Conservation (phyloP, 2,329 filamentous ascomycete species). For the Colletotrichum trifolii region DNA sequence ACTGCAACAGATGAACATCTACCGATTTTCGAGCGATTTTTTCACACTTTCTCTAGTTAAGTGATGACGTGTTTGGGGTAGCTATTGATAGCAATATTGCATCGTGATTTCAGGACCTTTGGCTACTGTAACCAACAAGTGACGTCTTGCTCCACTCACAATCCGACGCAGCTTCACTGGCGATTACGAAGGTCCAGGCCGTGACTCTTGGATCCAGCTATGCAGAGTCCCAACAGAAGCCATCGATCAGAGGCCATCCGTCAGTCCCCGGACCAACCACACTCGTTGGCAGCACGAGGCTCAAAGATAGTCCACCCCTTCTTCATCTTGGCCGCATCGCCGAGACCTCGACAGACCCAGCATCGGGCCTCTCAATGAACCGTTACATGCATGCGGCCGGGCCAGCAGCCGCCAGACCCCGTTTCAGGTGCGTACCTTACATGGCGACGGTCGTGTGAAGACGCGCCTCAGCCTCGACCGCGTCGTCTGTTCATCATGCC, state of each 20-base stretch:
- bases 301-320: constrained; percentile 7
- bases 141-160: constrained; percentile 10
- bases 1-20: constrained; percentile 41
- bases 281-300: constrained; percentile 6
- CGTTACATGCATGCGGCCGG: constrained; percentile 25
- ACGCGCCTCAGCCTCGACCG: constrained; percentile 34
- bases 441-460: constrained; percentile 28
- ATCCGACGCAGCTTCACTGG: constrained; percentile 3
- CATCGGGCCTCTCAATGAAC: constrained; percentile 5
- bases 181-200: too few relatives aligned
- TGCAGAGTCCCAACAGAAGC: constrained; percentile 15
- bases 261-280: constrained; percentile 9
- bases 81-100: neutral
- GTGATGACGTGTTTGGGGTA: too few relatives aligned
- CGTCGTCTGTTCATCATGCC: neutral
- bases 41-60: neutral
- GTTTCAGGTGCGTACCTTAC: constrained; percentile 28
- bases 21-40: constrained; percentile 29
- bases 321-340: constrained; percentile 4
- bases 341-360: too few relatives aligned
- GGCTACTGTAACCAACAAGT: constrained; percentile 20
- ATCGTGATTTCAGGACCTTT: constrained; percentile 19
- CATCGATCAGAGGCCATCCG: constrained; percentile 12
- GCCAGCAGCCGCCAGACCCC: constrained; percentile 26
- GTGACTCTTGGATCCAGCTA: too few relatives aligned